phyloP scores from a whole-genome alignment of 2,329 filamentous ascomycete genomes.

The Sporothrix humicola region DNA sequence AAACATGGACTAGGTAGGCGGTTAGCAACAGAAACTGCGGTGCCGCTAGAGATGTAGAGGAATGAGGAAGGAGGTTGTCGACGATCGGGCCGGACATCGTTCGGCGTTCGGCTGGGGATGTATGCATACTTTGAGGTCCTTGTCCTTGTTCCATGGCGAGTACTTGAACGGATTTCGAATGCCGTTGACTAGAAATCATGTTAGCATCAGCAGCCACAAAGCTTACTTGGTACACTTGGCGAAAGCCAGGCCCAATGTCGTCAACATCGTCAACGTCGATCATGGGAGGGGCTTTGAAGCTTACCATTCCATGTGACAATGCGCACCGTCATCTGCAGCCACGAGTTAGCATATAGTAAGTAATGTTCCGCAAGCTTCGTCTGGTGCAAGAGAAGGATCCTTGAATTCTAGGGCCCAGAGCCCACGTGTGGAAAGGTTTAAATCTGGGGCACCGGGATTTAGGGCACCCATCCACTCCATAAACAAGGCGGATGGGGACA shows the following conservation, averaged over 20 bases:
- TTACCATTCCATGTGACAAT: constrained; percentile 87
- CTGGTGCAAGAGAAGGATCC: neutral
- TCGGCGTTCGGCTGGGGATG: neutral
- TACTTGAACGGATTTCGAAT: constrained; percentile 86
- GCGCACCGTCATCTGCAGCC: constrained; percentile 67
- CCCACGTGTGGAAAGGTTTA: neutral
- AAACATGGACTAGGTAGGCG: constrained; percentile 79
- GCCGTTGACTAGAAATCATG: constrained; percentile 59
- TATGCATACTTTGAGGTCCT: constrained; percentile 67
- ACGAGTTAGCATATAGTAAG: constrained; percentile 10
- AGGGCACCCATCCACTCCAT: neutral
- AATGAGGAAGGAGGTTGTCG: neutral
- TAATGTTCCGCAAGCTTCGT: neutral
- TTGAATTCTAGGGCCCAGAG: neutral
- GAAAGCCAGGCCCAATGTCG: too few species aligned
- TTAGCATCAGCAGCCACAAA: constrained; percentile 39
- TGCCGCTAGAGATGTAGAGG: neutral
- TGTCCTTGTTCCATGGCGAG: constrained; percentile 77
- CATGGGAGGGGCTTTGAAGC: neutral
- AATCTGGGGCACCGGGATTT: neutral
- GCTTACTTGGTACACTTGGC: neutral
- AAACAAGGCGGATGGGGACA: neutral
- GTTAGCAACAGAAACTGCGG: neutral
- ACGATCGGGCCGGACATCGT: neutral
- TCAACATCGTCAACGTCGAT: too few species aligned